Evolutionary conservation across 1,284 basidiomycete genomes (phyloP), one percentile per base, ranked within the genome.

Genomic region (Fomitopsis betulina): DNA sequence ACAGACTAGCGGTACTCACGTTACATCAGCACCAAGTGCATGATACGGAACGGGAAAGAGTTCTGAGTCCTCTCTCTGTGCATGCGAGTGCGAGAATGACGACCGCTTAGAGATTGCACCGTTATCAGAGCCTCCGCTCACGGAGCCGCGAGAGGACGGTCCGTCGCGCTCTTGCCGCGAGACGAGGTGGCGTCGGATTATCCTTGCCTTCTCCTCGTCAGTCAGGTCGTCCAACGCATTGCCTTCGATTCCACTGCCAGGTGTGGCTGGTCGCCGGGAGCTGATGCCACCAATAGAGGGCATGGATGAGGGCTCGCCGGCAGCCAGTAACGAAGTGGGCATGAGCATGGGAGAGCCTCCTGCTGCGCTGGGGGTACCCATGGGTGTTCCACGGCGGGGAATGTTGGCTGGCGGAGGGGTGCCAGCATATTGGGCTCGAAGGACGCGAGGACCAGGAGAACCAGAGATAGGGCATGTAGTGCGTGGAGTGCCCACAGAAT

Each of bases 21-120:
- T 96, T 62, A 95, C 86, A 69, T 96, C 94, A 33, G 89, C 92
- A 35, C 94, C 94, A 15, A 83, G 86, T 2, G 89, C 86, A 72
- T 93, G 80, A 68, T 93, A 95, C 0, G 89, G 89, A 54, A 95
- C 88, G 17, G 92, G 87, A 67, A 96, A 95, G 1, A 83, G 72
- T 55, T 91, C 87, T 0, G 84, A 78, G 21, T 83, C 82, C 58
- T 84, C 74, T 57, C 78, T 70, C 45, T 65, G 64, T 38, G 62
- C 13, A 19, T 65, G 67, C 49, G 70, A 25, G 33, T 73, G 69
- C 12, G 67, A 65, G 3, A 73, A 72, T 1, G 77, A 77, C 9
- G 77, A 70, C 35, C 70, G 70, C 13, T 64, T 67, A 37, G 71
- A 68, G 23, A 70, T 55, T 3, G 58, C 43, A 25, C 68, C 69